Base-by-base conservation (phyloP, 345 rosid genomes). In the Rhodomyrtus tomentosa region DNA sequence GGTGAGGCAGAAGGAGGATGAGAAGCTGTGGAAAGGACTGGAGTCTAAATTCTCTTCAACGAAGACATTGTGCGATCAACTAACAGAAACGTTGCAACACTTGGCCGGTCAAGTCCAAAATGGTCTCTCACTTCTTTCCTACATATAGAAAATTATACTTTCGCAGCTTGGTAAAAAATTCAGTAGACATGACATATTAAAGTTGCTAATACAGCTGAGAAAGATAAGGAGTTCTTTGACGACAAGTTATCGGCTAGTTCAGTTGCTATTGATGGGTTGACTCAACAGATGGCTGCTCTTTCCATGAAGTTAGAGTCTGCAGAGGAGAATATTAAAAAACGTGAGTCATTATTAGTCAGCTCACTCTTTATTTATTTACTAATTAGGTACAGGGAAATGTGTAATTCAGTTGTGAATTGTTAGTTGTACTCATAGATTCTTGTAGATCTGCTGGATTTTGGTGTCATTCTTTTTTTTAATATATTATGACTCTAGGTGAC, bases 21-120 rank as follows among this genome's bases (percentile, higher is more conserved):
- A 95, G 85, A 97, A 95, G 90, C 93, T 95, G 52, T 97, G 99
- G 99, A 93, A 88, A 89, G 99, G 98, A 81, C 42, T 95, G 91
- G 95, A 92, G 86, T 97, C 98, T 45, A 94, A 94, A 58, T 93
- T 94, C 85, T 93, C 98, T 88, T 94, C 98, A 14, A 95, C 99
- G 9, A 95, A 94, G 91, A 88, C 89, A 62, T 85, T 95, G 10
- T 96, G 93, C 56, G 95, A 94, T 90, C 98, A 95, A 86, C 93
- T 93, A 86, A 92, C 98, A 49, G 99, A 94, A 84, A 93, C 98
- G 48, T 89, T 96, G 73, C 97, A 94, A 84, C 94, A 87, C 81
- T 88, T 96, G 88, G 95, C 97, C 58, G 81, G 91, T 74, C 98
- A 93, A 88, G 93, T 95, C 89, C 97, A 95, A 89, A 90, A 92